These are phyloP conservation scores for Ustilago vetiveriae DNA, from an alignment of 1,284 basidiomycete genomes.

Conservation along the genomic window DNA sequence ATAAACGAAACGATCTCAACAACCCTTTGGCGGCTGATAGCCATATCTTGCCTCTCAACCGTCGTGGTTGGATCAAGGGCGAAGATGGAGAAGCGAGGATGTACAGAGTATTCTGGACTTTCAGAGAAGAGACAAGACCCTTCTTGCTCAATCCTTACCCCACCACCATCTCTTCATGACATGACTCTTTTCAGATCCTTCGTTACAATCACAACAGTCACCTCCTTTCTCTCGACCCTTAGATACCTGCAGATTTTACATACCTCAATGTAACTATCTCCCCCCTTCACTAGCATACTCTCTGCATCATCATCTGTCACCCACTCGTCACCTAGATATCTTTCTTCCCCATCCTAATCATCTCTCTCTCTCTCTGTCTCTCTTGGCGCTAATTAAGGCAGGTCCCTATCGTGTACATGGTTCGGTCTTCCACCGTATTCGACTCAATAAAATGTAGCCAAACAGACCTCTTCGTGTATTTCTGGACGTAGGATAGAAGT, in stretches of 20 bases:
- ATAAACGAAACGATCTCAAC: background rate
- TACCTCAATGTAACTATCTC: too few species aligned
- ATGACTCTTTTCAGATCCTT: too few species aligned
- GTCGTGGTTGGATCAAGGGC: slow-evolving; percentile 22
- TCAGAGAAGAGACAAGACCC: slow-evolving; percentile 27
- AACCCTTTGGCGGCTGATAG: background rate
- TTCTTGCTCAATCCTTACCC: slow-evolving; percentile 27
- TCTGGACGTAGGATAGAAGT: too few species aligned
- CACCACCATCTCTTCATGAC: too few species aligned
- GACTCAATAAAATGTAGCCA: too few species aligned
- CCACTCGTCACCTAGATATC: background rate
- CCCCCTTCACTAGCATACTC: too few species aligned
- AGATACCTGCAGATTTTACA: too few species aligned
- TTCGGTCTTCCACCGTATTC: too few species aligned
- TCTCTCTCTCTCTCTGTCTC: background rate
- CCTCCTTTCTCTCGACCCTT: too few species aligned
- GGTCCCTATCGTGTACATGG: too few species aligned
- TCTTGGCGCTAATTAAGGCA: background rate
- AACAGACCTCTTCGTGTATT: too few species aligned
- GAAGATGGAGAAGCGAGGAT: slow-evolving; percentile 19
- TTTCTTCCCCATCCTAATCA: background rate
- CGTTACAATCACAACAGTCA: too few species aligned
- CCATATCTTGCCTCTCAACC: slow-evolving; percentile 16
- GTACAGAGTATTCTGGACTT: slow-evolving; percentile 32
- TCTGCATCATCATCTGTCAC: background rate